Percentiles rank a stretch among this genome's conserved stretches.
Evolutionary conservation across 2,329 filamentous ascomycete genomes (phyloP).

Genomic region (Sclerotinia spermophila): DNA sequence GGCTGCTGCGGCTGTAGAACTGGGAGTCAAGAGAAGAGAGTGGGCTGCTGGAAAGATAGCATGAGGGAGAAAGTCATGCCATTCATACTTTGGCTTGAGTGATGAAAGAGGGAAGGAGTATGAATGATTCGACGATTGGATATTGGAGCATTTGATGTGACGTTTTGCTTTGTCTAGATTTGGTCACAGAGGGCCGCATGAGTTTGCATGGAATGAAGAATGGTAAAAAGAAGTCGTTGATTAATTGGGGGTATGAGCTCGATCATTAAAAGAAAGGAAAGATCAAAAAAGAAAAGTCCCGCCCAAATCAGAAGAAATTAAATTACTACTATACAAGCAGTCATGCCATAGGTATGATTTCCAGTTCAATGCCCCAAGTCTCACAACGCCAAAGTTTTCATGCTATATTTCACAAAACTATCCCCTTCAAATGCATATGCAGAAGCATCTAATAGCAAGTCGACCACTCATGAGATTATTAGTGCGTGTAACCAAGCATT

Average conservation of each 20-base stretch:
- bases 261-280: constrained; percentile 11
- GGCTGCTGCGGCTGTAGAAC: constrained; percentile 90
- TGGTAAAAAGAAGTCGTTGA: neutral
- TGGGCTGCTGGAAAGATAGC: constrained; percentile 56
- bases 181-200: neutral
- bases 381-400: constrained; percentile 21
- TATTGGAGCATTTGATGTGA: constrained; percentile 1
- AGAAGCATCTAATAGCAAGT: constrained; percentile 15
- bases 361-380: constrained; percentile 19
- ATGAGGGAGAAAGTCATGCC: constrained; percentile 3
- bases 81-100: neutral
- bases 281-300: neutral
- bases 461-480: constrained; percentile 22
- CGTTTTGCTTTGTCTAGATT: constrained; percentile 1
- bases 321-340: constrained; percentile 22
- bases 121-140: constrained; percentile 1
- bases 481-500: constrained; percentile 33
- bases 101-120: neutral
- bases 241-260: neutral
- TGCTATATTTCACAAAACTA: constrained; percentile 20
- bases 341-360: constrained; percentile 18
- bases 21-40: constrained; percentile 80
- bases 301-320: constrained; percentile 19
- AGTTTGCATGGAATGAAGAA: neutral
- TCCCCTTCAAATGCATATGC: constrained; percentile 20